Conservation (phyloP, 345 rosid species). For the Salix koriyanagi region DNA sequence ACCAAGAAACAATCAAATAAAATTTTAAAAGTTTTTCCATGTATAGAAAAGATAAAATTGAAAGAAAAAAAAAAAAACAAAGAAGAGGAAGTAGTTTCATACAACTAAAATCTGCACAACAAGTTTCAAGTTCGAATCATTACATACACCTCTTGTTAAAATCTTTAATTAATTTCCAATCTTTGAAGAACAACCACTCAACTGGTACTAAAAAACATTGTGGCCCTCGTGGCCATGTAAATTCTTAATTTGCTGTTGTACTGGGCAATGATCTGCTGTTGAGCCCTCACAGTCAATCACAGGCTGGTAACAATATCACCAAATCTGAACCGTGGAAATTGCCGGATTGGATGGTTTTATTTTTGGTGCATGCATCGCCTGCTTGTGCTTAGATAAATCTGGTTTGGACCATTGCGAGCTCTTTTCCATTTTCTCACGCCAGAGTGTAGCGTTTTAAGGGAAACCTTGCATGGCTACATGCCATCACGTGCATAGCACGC, state of each 20-base stretch:
- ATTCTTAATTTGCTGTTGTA: background rate
- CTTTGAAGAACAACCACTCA: background rate
- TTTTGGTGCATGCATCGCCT: conserved; percentile 33
- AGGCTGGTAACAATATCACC: background rate
- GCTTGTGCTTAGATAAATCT: conserved; percentile 15
- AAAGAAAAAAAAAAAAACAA: too few species aligned
- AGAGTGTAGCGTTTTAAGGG: background rate
- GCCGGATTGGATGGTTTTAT: conserved; percentile 13
- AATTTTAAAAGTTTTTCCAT: background rate
- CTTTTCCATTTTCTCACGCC: background rate
- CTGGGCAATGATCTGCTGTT: conserved; percentile 28
- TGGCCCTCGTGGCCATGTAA: background rate
- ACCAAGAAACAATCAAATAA: too few species aligned
- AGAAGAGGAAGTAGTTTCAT: too few species aligned
- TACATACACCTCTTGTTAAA: too few species aligned
- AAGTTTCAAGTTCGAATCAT: fast-evolving
- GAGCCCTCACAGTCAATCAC: conserved; percentile 23
- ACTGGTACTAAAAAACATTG: background rate
- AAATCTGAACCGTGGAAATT: background rate
- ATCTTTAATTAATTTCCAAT: background rate
- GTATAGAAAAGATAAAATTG: background rate
- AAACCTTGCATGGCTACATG: background rate
- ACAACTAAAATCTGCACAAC: background rate
- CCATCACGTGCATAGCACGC: conserved; percentile 11
- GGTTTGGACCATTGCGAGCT: background rate